Percentiles rank a stretch among this genome's conserved stretches.
phyloP scores from a whole-genome alignment of 2,329 filamentous ascomycete genomes.

The Fusarium irregulare region DNA sequence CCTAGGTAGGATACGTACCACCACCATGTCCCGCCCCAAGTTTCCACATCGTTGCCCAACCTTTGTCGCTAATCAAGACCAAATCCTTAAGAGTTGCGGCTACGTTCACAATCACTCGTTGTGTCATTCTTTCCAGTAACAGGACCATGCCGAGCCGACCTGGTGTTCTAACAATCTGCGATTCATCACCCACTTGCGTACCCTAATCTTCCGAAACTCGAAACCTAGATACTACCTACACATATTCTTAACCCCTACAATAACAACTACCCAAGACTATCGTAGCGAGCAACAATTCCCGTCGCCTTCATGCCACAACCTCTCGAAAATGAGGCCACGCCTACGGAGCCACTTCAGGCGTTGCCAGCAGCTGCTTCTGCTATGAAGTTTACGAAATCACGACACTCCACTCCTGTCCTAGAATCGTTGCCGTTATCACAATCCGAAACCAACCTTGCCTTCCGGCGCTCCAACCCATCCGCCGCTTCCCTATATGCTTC shows the following conservation, averaged over 20 bases:
- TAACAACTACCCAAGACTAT: constrained; percentile 24
- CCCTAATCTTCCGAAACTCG: constrained; percentile 41
- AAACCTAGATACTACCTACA: constrained; percentile 10
- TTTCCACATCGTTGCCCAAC: constrained; percentile 45
- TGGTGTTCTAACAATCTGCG: constrained; percentile 35
- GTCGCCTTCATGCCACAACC: constrained; percentile 74
- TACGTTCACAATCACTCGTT: constrained; percentile 18
- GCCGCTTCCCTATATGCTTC: constrained; percentile 73
- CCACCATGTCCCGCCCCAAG: constrained; percentile 30
- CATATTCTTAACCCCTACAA: constrained; percentile 6
- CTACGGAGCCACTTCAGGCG: constrained; percentile 75
- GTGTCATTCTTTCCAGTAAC: constrained; percentile 15
- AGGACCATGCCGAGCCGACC: constrained; percentile 49
- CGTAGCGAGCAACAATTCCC: constrained; percentile 25
- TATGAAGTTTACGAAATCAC: constrained; percentile 69
- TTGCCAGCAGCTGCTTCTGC: constrained; percentile 73
- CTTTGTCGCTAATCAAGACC: constrained; percentile 26
- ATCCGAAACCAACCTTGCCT: constrained; percentile 65
- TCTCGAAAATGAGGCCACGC: constrained; percentile 68
- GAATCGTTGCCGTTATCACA: constrained; percentile 59
- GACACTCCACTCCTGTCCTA: constrained; percentile 66
- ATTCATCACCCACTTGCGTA: constrained; percentile 38
- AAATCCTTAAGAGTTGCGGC: constrained; percentile 21
- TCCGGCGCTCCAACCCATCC: constrained; percentile 66
- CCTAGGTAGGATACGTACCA: constrained; percentile 42